Percentiles rank a stretch among this genome's conserved stretches.
phyloP scores from a whole-genome alignment of 2,329 filamentous ascomycete species.

The Orbilia ellipsospora region DNA sequence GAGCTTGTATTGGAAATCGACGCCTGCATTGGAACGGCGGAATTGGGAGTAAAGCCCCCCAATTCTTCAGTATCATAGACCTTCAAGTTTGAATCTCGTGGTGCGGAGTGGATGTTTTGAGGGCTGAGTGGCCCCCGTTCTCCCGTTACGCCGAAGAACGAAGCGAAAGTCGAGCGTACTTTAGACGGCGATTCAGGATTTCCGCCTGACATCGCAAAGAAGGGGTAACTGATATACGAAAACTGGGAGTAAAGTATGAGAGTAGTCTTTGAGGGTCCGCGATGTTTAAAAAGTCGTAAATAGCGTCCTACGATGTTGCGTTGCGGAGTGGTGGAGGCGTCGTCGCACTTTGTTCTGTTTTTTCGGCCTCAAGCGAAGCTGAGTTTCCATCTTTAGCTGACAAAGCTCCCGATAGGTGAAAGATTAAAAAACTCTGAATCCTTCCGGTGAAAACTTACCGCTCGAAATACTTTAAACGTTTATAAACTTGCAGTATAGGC shows the following conservation, averaged over 20 bases:
- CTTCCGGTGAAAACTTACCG: constrained; percentile 46
- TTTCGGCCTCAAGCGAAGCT: constrained; percentile 32
- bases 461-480: constrained; percentile 11
- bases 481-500: constrained; percentile 14
- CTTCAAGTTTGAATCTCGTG: constrained; percentile 42
- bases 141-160: constrained; percentile 38
- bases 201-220: constrained; percentile 37
- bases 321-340: constrained; percentile 33
- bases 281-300: not conserved
- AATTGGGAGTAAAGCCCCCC: constrained; percentile 51
- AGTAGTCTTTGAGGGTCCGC: not conserved
- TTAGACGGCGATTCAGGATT: constrained; percentile 51
- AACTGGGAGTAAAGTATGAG: not conserved
- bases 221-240: not conserved
- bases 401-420: constrained; percentile 21
- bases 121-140: constrained; percentile 38
- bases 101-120: constrained; percentile 29
- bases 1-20: constrained; percentile 50
- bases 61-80: constrained; percentile 49
- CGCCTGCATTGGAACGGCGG: constrained; percentile 51
- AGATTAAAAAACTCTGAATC: constrained; percentile 22
- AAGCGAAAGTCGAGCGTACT: constrained; percentile 26
- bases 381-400: constrained; percentile 41
- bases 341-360: constrained; percentile 2
- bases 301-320: constrained; percentile 4